Evolutionary conservation across 106 monocot genomes (phyloP), one percentile per base, ranked within the genome.

Genomic region (Iris macrosiphon): DNA sequence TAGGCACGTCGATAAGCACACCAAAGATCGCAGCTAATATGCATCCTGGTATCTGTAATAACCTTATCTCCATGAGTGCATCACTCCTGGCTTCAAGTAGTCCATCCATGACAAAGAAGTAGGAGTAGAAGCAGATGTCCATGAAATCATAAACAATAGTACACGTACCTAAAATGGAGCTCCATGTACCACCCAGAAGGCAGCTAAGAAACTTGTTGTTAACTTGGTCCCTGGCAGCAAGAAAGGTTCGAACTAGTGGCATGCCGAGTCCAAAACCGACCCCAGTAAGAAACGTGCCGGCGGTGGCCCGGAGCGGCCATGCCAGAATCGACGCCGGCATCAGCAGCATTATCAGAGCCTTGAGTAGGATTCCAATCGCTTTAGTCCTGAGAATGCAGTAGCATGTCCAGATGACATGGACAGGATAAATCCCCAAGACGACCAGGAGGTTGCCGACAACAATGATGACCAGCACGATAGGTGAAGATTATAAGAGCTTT

Each of bases 61-160:
- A 72, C 56, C 42, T 63, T 23, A 57, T 47, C 12, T 63, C 56
- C 32, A 31, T 45, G 22, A 44, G 45, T 28, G 37, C 19, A 14
- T 45, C 62, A 28, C 49, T 39, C 34, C 9, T 45, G 4, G 55
- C 16, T 32, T 66, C 59, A 29, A 46, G 63, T 27, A 64, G 28
- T 16, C 65, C 66, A 66, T 73, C 60, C 73, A 73, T 73, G 17
- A 66, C 29, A 26, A 66, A 73, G 60, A 66, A 73, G 32, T 66
- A 73, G n/a, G 73, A 73, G 39, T 73, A 45, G 45, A 73, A 61
- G 45, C 66, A 73, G 6, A 73, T n/a, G 18, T 73, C 72, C n/a
- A 40, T 32, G 38, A 66, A 65, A 45, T 73, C 73, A 7, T 66
- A 24, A 27, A 73, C 65, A 24, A 57, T 38, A 1, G 52, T 66